Conservation (phyloP, 1,139 yeast genomes). For the Debaryomyces psychrophilus region DNA sequence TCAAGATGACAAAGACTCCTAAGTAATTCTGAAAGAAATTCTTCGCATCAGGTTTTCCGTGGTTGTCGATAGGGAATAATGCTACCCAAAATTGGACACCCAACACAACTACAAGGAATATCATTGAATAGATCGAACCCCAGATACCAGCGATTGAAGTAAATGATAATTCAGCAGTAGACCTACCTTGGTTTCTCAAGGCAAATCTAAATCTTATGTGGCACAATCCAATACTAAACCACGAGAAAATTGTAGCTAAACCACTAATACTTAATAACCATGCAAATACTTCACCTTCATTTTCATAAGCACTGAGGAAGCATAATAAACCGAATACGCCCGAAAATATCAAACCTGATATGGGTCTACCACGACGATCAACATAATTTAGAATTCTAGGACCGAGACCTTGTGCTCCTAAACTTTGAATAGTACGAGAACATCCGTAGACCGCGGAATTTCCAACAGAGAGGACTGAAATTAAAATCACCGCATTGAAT, state of each 20-base stretch:
- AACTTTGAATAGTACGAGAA: constrained; percentile 44
- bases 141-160: constrained; percentile 33
- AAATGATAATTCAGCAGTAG: constrained; percentile 32
- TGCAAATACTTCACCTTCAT: constrained; percentile 39
- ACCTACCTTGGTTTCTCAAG: constrained; percentile 31
- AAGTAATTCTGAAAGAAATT: constrained; percentile 42
- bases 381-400: constrained; percentile 40
- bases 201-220: constrained; percentile 46
- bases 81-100: constrained; percentile 45
- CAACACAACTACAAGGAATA: constrained; percentile 33
- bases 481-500: constrained; percentile 46
- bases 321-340: constrained; percentile 43
- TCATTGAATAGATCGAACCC: constrained; percentile 40
- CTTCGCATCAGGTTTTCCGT: constrained; percentile 31
- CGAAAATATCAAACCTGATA: constrained; percentile 38
- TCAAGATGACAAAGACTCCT: constrained; percentile 35
- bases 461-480: constrained; percentile 47
- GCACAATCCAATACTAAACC: constrained; percentile 44
- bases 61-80: constrained; percentile 35
- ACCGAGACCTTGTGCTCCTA: constrained; percentile 47
- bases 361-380: constrained; percentile 46
- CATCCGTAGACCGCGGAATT: constrained; percentile 50
- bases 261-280: constrained; percentile 50
- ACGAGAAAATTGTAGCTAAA: constrained; percentile 44
- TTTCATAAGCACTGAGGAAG: constrained; percentile 42